These are phyloP conservation scores for Neurospora crassa DNA, from an alignment of 2,329 filamentous ascomycete genomes.

Conservation along the genomic window DNA sequence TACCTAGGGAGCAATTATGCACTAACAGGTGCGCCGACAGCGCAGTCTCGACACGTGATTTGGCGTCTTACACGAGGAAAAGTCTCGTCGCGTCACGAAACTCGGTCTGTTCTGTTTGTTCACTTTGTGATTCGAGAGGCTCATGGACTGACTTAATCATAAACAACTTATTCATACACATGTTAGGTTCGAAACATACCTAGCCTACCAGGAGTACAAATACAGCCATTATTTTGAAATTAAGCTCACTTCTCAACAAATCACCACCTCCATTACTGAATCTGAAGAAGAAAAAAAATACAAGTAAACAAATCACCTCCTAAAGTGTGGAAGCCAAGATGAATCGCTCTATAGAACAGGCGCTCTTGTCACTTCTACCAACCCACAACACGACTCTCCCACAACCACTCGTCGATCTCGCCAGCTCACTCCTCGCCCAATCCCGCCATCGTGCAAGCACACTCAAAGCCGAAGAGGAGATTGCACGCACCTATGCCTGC, in stretches of 20 bases:
- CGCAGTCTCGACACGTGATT: not conserved
- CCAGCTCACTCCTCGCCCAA: constrained; percentile 66
- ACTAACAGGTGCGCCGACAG: not conserved
- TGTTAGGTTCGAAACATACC: not conserved
- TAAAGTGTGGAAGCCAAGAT: constrained; percentile 32
- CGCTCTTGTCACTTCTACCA: constrained; percentile 64
- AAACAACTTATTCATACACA: not conserved
- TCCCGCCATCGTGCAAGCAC: constrained; percentile 68
- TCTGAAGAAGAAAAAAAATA: not conserved
- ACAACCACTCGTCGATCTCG: constrained; percentile 58
- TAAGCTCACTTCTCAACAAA: not conserved
- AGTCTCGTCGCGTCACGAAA: not conserved
- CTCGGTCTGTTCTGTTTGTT: not conserved
- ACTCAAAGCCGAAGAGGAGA: constrained; percentile 77
- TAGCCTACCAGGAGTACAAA: not conserved
- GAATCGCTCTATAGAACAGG: constrained; percentile 66
- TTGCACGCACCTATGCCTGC: constrained; percentile 75
- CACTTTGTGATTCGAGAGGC: not conserved
- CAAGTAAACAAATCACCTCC: not conserved
- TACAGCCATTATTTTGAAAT: not conserved
- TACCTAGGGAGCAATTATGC: not conserved
- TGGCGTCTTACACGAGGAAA: not conserved
- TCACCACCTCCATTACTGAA: not conserved
- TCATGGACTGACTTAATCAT: not conserved
- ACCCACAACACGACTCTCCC: constrained; percentile 60